Evolutionary conservation across 2,329 filamentous ascomycete genomes (phyloP).

Genomic region (Venturia aucupariae): DNA sequence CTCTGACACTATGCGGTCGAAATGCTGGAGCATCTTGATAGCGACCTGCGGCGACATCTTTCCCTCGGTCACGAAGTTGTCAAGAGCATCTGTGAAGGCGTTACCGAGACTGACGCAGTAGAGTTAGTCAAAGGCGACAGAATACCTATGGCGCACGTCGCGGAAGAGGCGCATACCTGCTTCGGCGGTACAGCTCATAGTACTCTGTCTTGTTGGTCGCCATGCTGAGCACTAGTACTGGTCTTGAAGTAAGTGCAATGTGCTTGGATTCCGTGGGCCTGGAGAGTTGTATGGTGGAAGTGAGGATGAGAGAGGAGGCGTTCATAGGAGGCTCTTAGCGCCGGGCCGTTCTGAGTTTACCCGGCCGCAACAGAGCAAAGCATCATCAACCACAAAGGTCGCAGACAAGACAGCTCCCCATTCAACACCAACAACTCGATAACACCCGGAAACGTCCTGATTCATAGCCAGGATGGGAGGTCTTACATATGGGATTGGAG

Average conservation of each 20-base stretch:
- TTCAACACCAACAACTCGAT: background rate
- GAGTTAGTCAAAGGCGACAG: constrained; percentile 13
- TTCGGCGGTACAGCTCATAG: constrained; percentile 97
- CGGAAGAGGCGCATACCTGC: constrained; percentile 58
- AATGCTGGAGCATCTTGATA: constrained; percentile 96
- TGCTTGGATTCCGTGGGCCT: background rate
- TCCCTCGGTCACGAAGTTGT: constrained; percentile 88
- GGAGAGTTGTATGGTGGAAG: background rate
- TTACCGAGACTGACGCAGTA: constrained; percentile 64
- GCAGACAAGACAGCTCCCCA: constrained; percentile 1
- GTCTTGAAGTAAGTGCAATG: constrained; percentile 17
- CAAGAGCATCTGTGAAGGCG: constrained; percentile 90
- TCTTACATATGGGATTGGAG: constrained; percentile 61
- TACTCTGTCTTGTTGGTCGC: constrained; percentile 38
- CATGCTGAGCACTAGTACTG: constrained; percentile 15
- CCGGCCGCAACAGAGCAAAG: background rate
- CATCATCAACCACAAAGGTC: background rate
- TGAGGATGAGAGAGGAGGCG: background rate
- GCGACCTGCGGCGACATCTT: constrained; percentile 96
- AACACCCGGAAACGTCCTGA: constrained; percentile 6
- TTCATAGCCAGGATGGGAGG: constrained; percentile 46
- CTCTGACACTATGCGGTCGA: constrained; percentile 87
- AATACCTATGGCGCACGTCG: constrained; percentile 4
- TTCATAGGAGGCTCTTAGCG: background rate
- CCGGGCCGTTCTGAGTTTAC: background rate